Evolutionary conservation across 768 basidiomycete genomes (phyloP).

Genomic region (Leccinum pellstonianum): DNA sequence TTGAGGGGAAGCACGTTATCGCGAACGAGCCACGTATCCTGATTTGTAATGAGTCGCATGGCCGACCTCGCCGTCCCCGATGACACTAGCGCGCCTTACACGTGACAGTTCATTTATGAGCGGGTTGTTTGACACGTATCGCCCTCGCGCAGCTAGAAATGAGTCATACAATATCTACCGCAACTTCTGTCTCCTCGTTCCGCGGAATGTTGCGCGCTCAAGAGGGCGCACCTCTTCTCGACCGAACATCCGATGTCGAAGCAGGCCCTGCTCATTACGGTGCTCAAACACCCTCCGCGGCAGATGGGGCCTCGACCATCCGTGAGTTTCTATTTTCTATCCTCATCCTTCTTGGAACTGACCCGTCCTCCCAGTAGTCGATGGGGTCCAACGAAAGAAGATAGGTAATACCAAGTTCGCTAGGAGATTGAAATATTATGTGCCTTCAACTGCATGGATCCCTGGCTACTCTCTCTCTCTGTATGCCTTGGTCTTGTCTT

Average conservation of each 20-base stretch:
- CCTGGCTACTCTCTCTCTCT: slow-evolving; percentile 68
- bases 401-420: slow-evolving; percentile 34
- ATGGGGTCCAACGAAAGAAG: slow-evolving; percentile 15
- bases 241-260: slow-evolving; percentile 24
- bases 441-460: slow-evolving; percentile 78
- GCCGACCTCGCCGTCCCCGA: no score
- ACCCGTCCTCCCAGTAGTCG: slow-evolving; percentile 3
- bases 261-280: slow-evolving; percentile 25
- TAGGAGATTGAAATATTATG: slow-evolving; percentile 66
- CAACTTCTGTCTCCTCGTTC: slow-evolving; percentile 29
- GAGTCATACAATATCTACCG: slow-evolving; percentile 27
- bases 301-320: slow-evolving; percentile 19
- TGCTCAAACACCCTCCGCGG: slow-evolving; percentile 8
- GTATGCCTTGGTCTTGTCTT: slow-evolving; percentile 40
- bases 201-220: slow-evolving; percentile 22
- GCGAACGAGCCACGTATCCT: no score
- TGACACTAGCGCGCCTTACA: no score
- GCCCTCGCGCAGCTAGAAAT: slow-evolving; percentile 5
- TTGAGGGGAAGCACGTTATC: no score
- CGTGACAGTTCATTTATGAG: no score
- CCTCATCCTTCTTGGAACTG: not conserved
- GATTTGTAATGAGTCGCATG: no score
- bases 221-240: slow-evolving; percentile 27
- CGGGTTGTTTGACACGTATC: no score
- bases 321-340: slow-evolving; percentile 12